These are phyloP conservation scores for Isabelozyma pseudorhagii DNA, from an alignment of 805 yeast genomes.

Conservation along the genomic window DNA sequence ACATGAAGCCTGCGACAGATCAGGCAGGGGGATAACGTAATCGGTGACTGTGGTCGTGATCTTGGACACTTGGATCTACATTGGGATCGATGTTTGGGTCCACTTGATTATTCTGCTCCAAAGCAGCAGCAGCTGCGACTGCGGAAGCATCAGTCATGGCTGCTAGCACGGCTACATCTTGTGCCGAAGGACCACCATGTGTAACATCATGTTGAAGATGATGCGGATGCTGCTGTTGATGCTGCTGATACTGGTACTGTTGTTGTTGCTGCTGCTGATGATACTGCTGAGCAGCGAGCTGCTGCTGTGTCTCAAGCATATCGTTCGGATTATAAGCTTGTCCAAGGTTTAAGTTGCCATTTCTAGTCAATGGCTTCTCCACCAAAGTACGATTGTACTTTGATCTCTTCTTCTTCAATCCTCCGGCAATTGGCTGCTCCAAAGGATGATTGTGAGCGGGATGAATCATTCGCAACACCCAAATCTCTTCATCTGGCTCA, in stretches of 20 bases:
- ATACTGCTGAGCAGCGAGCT: conserved; percentile 11
- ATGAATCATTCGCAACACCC: conserved; percentile 47
- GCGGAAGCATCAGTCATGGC: conserved; percentile 35
- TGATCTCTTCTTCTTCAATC: conserved; percentile 33
- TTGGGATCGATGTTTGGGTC: conserved; percentile 45
- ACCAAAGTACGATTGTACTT: conserved; percentile 40
- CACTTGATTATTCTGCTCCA: conserved; percentile 28
- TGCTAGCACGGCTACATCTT: conserved; percentile 42
- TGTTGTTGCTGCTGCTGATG: conserved; percentile 3
- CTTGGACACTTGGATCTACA: conserved; percentile 42
- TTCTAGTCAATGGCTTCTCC: conserved; percentile 39
- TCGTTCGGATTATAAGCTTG: conserved; percentile 7
- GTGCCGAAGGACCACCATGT: conserved; percentile 29
- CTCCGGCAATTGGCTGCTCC: conserved; percentile 30
- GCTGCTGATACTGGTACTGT: conserved; percentile 14
- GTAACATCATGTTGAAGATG: conserved; percentile 22
- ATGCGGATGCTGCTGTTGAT: conserved; percentile 19
- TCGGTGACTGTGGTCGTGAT: conserved; percentile 35
- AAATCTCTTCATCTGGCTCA: conserved; percentile 32
- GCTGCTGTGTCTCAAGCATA: conserved; percentile 6
- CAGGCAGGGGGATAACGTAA: neutral
- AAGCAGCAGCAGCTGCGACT: conserved; percentile 24
- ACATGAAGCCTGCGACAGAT: too few relatives aligned
- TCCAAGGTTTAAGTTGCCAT: conserved; percentile 1
- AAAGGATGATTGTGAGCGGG: conserved; percentile 45